phyloP scores from a whole-genome alignment of 768 basidiomycete species.

The Neoboletus magnificus region DNA sequence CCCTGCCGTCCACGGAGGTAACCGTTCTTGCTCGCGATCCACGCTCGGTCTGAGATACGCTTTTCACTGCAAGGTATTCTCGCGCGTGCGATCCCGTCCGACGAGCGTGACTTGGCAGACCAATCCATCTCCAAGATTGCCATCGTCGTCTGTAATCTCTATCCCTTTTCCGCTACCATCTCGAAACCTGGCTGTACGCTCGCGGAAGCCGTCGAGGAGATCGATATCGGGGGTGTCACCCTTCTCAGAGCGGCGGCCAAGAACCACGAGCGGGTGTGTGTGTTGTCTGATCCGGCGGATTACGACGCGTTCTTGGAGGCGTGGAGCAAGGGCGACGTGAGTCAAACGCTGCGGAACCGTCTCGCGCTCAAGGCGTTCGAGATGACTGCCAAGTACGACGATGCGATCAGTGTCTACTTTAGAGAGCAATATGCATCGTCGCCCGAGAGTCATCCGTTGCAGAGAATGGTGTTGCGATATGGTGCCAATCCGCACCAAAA shows the following conservation, averaged over 20 bases:
- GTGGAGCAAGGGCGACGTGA: constrained; percentile 75
- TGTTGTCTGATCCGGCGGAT: constrained; percentile 86
- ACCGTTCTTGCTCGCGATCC: constrained; percentile 8
- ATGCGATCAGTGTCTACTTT: constrained; percentile 95
- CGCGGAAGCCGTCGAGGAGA: constrained; percentile 92
- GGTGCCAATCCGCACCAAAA: constrained; percentile 99
- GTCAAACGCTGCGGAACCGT: constrained; percentile 64
- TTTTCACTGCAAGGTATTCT: constrained; percentile 67
- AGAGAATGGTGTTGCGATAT: constrained; percentile 85
- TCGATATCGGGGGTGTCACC: constrained; percentile 98
- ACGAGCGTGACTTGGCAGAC: constrained; percentile 77
- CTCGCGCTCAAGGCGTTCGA: constrained; percentile 97
- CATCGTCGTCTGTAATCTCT: constrained; percentile 98
- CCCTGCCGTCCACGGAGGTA: constrained; percentile 96
- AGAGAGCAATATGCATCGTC: constrained; percentile 91
- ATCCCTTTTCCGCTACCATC: constrained; percentile 93
- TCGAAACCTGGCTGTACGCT: constrained; percentile 86
- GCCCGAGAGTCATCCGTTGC: constrained; percentile 72
- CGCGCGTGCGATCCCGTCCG: constrained; percentile 86
- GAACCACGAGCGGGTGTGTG: constrained; percentile 90
- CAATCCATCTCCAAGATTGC: constrained; percentile 90
- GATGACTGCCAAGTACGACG: constrained; percentile 92
- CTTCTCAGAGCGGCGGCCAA: constrained; percentile 97
- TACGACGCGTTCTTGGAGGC: constrained; percentile 78
- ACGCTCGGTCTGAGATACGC: constrained; percentile 2